Percentiles rank a stretch among this genome's conserved stretches.
These are phyloP conservation scores for Calamus simplicifolius DNA, from an alignment of 176 grass and related monocot species.

Conservation along the genomic window DNA sequence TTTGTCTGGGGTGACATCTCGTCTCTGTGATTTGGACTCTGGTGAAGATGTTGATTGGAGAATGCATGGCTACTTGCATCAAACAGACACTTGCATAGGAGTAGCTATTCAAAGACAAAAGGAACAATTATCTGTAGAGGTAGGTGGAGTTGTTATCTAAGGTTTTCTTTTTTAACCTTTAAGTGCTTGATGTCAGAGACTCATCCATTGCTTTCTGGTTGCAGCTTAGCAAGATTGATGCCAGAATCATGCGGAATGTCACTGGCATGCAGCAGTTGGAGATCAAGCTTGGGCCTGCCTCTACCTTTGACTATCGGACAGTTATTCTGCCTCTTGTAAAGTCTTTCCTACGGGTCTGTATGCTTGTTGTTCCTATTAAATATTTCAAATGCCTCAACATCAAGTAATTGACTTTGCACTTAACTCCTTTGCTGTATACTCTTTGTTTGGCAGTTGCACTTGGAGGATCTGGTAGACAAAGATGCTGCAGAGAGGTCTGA, in stretches of 20 bases:
- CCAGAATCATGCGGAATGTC: slow-evolving; percentile 63
- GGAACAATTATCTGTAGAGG: slow-evolving; percentile 55
- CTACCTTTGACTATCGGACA: slow-evolving; percentile 57
- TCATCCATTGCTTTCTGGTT: slow-evolving; percentile 20
- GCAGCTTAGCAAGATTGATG: slow-evolving; percentile 78
- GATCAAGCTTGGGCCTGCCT: slow-evolving; percentile 53
- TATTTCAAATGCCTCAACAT: too few relatives aligned
- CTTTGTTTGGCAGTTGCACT: slow-evolving; percentile 38
- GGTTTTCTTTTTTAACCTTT: too few relatives aligned
- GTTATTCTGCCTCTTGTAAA: slow-evolving; percentile 68
- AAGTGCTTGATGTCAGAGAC: slow-evolving; percentile 8
- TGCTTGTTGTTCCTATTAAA: neutral
- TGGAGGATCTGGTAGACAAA: slow-evolving; percentile 83
- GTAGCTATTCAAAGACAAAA: slow-evolving; percentile 41
- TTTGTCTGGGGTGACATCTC: slow-evolving; percentile 42
- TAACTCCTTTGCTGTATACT: neutral
- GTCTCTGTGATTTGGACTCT: slow-evolving; percentile 38
- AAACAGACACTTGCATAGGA: slow-evolving; percentile 44
- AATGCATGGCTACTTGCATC: slow-evolving; percentile 45
- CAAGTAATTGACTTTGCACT: neutral
- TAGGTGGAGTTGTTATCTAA: slow-evolving; percentile 2
- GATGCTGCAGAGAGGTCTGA: slow-evolving; percentile 91
- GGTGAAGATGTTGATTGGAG: slow-evolving; percentile 64
- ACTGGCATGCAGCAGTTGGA: slow-evolving; percentile 53
- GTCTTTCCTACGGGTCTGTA: slow-evolving; percentile 62